Conservation (phyloP, 192 early-diverging fungal genomes). For the Coemansia umbellata region DNA sequence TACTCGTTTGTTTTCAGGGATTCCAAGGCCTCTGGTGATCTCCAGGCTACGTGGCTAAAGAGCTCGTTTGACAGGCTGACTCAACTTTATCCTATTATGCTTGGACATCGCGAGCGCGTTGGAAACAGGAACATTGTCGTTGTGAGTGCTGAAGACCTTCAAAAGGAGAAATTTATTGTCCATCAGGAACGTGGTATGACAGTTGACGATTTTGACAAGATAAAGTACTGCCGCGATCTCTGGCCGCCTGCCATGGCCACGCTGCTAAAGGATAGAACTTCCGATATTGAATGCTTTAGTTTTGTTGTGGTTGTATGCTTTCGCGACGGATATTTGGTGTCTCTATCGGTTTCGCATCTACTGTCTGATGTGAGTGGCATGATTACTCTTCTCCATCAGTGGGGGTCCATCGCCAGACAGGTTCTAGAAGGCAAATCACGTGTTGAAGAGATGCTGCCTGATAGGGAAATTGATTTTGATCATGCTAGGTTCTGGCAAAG, state of each 20-base stretch:
- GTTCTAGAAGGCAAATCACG: background rate
- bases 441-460: background rate
- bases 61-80: conserved; percentile 4
- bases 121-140: conserved; percentile 2
- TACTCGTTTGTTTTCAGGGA: conserved; percentile 2
- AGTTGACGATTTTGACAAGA: conserved; percentile 5
- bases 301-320: conserved; percentile 7
- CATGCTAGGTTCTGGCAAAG: conserved; percentile 10
- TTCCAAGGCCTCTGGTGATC: background rate
- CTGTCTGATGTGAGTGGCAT: conserved; percentile 15
- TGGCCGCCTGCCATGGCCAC: conserved; percentile 5
- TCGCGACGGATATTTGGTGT: conserved; percentile 6
- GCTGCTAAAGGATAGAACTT: conserved; percentile 2
- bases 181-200: conserved; percentile 1
- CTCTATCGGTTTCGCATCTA: conserved; percentile 19
- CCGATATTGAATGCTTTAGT: conserved; percentile 10
- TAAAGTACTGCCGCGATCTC: conserved; percentile 16
- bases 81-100: conserved; percentile 12
- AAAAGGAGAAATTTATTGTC: conserved; percentile 1
- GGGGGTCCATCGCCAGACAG: conserved; percentile 12
- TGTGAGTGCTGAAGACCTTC: conserved; percentile 6
- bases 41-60: background rate
- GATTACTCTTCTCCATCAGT: conserved; percentile 11
- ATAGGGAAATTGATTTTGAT: conserved; percentile 9
- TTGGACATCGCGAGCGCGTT: conserved; percentile 7